Conservation (phyloP, 1,284 basidiomycete species). For the Bjerkandera adusta region DNA sequence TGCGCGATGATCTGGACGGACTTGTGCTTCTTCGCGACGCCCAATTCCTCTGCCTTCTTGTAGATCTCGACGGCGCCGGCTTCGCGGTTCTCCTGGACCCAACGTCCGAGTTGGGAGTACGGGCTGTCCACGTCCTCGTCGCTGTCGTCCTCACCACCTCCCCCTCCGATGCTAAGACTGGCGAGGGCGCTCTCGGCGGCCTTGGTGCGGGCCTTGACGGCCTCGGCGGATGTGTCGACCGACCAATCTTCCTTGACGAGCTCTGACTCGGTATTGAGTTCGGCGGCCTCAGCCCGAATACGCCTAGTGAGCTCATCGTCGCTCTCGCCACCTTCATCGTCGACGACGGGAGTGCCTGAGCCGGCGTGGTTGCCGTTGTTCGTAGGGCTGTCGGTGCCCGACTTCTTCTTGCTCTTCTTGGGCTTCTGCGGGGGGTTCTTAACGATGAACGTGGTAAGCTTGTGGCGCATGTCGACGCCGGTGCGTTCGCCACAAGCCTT, state of each 20-base stretch:
- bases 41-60: constrained; percentile 90
- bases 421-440: constrained; percentile 94
- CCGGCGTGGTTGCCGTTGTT: constrained; percentile 34
- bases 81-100: constrained; percentile 80
- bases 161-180: constrained; percentile 48
- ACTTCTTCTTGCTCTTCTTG: constrained; percentile 75
- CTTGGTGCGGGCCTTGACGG: constrained; percentile 84
- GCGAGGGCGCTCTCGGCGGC: constrained; percentile 71
- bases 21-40: constrained; percentile 97
- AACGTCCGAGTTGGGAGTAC: constrained; percentile 80
- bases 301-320: constrained; percentile 83
- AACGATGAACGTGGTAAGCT: constrained; percentile 93
- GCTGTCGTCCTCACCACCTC: constrained; percentile 87
- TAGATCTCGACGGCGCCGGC: constrained; percentile 64
- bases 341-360: constrained; percentile 41
- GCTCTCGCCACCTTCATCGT: constrained; percentile 55
- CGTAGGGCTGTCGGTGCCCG: constrained; percentile 30
- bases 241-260: constrained; percentile 84
- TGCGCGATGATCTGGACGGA: constrained; percentile 84
- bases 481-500: constrained; percentile 97
- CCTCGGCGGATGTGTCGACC: constrained; percentile 88
- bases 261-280: constrained; percentile 59
- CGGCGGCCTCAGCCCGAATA: constrained; percentile 85
- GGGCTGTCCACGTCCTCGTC: constrained; percentile 89
- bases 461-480: constrained; percentile 95